Base-by-base conservation (phyloP, 2,329 filamentous ascomycete species). In the Diaporthe vaccinii region DNA sequence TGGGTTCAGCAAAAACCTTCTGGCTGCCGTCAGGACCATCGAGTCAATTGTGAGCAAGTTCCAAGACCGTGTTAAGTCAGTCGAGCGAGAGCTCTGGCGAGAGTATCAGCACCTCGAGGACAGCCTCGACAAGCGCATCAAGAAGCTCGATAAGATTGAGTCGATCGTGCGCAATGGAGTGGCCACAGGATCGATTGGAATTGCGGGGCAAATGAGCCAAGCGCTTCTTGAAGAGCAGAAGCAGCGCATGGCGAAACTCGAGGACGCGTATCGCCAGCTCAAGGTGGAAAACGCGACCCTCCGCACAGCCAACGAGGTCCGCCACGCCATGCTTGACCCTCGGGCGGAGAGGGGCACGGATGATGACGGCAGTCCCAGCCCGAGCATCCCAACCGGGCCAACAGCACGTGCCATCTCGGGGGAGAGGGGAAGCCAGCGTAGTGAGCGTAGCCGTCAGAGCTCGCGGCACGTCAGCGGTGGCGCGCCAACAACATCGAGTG, bases 41-140 rank as follows among this genome's bases (percentile, higher is more conserved):
- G 97, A 98, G 86, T 88, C 89, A 25, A 91, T 98, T 78, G 88
- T 98, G 49, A 89, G 90, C 25, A 91, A 91, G 12, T 98, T 98
- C 86, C 93, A 94, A 80, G 88, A 89, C 53, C 93, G 95, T 76
- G 94, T 98, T 81, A 94, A 94, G 80, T 87, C 89, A 9, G 92
- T 98, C n/a, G 97, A 99, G 83, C 92, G 94, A 67, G 94, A 98
- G 76, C 86, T 98, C n/a, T 93, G 93, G 86, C 94, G 95, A 77
- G 96, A 98, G 81, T 98, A 98, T 81, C 94, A 97, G 80, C 91
- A 90, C 0, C 88, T 99, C 1, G 95, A 98, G 83, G 92, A 92
- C 79, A 94, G 92, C 51, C 91, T 98, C 39, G 94, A 97, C 72
- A 85, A 92, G 36, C 92, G 95, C 22, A 90, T 93, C 76, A 97